Base-by-base conservation (phyloP, 1,284 basidiomycete genomes). In the Ceratobasidium theobromae region DNA sequence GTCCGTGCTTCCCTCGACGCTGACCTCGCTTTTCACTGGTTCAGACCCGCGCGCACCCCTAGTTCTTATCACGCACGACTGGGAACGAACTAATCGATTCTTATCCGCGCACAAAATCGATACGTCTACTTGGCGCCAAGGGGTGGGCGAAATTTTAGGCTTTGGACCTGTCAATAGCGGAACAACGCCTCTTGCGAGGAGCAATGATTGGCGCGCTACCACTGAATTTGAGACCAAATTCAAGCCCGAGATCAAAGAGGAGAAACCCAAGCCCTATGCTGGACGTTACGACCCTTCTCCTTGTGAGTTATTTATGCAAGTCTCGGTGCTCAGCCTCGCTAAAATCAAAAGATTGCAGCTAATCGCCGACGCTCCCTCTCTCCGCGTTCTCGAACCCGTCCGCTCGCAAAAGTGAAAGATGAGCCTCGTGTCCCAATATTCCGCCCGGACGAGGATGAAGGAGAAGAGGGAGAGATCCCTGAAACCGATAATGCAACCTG, bases 61-160 rank as follows among this genome's bases (percentile, higher is more conserved):
- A 5, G 23, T 62, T 14, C 46, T 62, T 8, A 28, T 62, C 1
- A 28, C 33, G 23, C 46, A 62, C 25, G 58, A 62, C 35, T 62
- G 58, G 58, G 25, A 45, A 51, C 58, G 58, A 1, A 62, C 58
- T 32, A 12, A 30, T 12, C 58, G 46, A n/a, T 46, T 62, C 28
- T 18, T 62, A 27, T 28, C 28, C 4, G 4, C 30, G 4, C 46
- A 49, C 46, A 35, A 35, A 3, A 40, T 62, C 35, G 46, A 62
- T 25, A 51, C 4, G 2, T 9, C 46, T 3, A 38, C 28, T 21
- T 62, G 58, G 58, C 46, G 51, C 27, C 12, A 33, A 32, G 58
- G 58, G 4, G 1, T 62, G 14, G 21, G 58, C 8, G 21, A 62
- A 28, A n/a, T 62, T 3, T 25, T 62, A 2, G 58, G 58, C 12